Base-by-base conservation (phyloP, 2,329 filamentous ascomycete species). In the Zymoseptoria crescenta region DNA sequence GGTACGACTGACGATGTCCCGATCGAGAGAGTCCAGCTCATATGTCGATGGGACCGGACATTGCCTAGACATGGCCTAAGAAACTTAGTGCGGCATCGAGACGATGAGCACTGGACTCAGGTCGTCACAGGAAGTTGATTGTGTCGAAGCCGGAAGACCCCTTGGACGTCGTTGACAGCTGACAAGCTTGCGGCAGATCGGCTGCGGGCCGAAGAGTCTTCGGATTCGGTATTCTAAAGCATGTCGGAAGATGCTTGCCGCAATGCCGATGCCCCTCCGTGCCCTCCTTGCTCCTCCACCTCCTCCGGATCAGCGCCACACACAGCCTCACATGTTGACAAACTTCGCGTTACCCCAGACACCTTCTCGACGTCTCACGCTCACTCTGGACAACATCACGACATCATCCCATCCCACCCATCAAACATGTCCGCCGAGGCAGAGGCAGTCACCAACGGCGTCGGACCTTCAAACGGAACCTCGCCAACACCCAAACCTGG, bases 381-480 rank as follows among this genome's bases (percentile, higher is more conserved):
- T 45, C 35, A 45, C 35, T 7, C 35, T 45, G 2, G 35, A 35
- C 13, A 1, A n/a, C n/a, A n/a, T n/a, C n/a, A n/a, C n/a, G n/a
- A n/a, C n/a, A n/a, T n/a, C n/a, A n/a, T n/a, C n/a, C 35, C 16
- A n/a, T 6, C 2, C 13, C 13, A 10, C 35, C n/a, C 35, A 4
- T 16, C 35, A 6, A 45, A 10, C 35, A 45, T 45, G 35, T 45
- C 35, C 5, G n/a, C 16, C 35, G 35, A n/a, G 35, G 35, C 10
- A 13, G 35, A 45, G 35, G 0, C 35, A 45, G 35, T 45, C 13
- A 13, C 50, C 35, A 51, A 56, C 41, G 55, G 55, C 45, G 30
- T 24, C 13, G 35, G 49, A 55, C 21, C 50, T 27, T 50, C 51
- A 52, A 28, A 62, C 55, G n/a, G 59, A 63, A 45, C 13, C 16